Evolutionary conservation across 2,329 filamentous ascomycete species (phyloP), one percentile per base, ranked within the genome.

Genomic region (Fusarium verrucosum): DNA sequence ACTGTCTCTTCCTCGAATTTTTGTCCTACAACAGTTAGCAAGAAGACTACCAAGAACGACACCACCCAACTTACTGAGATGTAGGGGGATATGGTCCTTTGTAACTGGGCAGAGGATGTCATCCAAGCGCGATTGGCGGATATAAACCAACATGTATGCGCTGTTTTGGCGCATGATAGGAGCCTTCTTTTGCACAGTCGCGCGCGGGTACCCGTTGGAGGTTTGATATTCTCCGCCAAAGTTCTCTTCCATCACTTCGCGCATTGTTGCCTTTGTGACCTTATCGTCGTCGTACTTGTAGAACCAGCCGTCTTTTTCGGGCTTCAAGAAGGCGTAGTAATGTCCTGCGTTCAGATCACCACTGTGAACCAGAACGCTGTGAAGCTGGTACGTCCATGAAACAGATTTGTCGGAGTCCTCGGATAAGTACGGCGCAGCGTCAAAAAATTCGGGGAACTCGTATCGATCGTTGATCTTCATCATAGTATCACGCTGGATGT

Each of bases 101-200:
- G 86, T 84, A 33, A 95, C 90, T 1, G 89, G 86, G 37, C 89
- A 87, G 50, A 99, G 83, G 43, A 98, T 89, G 66, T 91, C 85
- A 72, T 97, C 91, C n/a, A 96, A 79, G 54, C 89, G 87, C 47
- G 89, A 91, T 75, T 97, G 92, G 41, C 95, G 89, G 66, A 99
- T 92, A 74, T 99, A 99, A 3, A 99, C 96, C 82, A 99, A 80
- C 95, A 99, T 99, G 82, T 99, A 99, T 7, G 95, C 96, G 76
- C 94, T 99, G 78, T 88, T 89, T 60, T 88, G 86, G 50, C 87
- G 83, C 78, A 89, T 84, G 70, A 87, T 76, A 2, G 86, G 85
- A 5, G 81, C 77, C 73, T 85, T 85, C 75, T 86, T 87, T 45
- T 83, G 81, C n/a, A 79, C 71, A 4, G 79, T 75, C 4, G 79